Evolutionary conservation across 257 asterid species (phyloP).

Genomic region (Solanum corneliomulleri): DNA sequence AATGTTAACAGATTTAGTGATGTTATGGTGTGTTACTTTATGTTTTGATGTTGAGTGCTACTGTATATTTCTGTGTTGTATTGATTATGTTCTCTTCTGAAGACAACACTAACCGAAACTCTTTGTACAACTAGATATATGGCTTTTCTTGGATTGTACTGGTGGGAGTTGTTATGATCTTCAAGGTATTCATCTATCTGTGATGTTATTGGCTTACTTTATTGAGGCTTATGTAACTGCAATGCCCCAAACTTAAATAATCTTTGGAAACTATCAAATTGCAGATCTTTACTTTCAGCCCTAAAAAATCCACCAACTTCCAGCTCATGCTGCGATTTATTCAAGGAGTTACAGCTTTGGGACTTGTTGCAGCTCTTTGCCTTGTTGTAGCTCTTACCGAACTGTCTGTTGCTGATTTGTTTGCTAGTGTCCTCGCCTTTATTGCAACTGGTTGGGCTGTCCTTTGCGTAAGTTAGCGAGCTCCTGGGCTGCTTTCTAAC

Average conservation of each 20-base stretch:
- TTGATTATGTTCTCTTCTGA: neutral
- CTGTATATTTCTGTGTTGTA: neutral
- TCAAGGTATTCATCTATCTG: constrained; percentile 46
- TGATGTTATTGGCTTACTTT: neutral
- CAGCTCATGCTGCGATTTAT: constrained; percentile 85
- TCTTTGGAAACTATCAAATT: neutral
- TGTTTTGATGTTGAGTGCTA: neutral
- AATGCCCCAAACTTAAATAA: neutral
- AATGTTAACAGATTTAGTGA: neutral
- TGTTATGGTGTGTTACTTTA: neutral
- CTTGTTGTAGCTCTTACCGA: constrained; percentile 57
- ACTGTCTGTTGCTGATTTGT: constrained; percentile 66
- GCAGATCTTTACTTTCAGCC: constrained; percentile 81
- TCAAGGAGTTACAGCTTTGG: constrained; percentile 84
- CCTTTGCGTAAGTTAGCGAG: constrained; percentile 53
- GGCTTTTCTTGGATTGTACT: constrained; percentile 95
- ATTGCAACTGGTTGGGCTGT: constrained; percentile 96
- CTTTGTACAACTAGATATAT: constrained; percentile 37
- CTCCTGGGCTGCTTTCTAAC: neutral
- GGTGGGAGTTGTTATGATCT: constrained; percentile 66
- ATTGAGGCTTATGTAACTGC: neutral
- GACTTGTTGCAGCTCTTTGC: constrained; percentile 70
- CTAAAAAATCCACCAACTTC: constrained; percentile 74
- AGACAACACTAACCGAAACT: neutral
- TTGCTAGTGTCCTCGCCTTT: constrained; percentile 90